These are phyloP conservation scores for Talaromyces verruculosus DNA, from an alignment of 2,329 filamentous ascomycete species.

Conservation along the genomic window DNA sequence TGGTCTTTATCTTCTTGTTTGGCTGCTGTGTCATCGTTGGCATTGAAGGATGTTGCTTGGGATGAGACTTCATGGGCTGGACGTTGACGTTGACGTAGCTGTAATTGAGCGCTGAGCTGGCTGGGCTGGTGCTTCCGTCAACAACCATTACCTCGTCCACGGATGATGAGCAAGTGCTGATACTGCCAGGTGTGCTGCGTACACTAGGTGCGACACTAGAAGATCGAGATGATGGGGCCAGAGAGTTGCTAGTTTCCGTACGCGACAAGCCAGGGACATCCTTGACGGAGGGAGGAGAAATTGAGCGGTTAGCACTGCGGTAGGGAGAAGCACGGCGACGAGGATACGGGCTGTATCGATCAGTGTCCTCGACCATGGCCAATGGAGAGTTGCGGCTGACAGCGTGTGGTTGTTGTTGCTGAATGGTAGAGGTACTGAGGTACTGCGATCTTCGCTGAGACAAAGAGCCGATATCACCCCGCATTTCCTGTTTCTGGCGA, in stretches of 20 bases:
- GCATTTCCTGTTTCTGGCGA: constrained; percentile 38
- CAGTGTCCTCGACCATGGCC: constrained; percentile 32
- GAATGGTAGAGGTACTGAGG: constrained; percentile 24
- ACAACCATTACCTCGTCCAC: constrained; percentile 38
- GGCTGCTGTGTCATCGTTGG: constrained; percentile 35
- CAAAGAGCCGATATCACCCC: constrained; percentile 27
- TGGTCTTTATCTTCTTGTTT: constrained; percentile 44
- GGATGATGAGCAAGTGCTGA: constrained; percentile 40
- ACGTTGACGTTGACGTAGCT: constrained; percentile 36
- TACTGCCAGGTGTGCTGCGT: constrained; percentile 45
- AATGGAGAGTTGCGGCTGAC: constrained; percentile 34
- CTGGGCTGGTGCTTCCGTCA: constrained; percentile 37
- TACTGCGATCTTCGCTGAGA: constrained; percentile 31
- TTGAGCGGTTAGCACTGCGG: constrained; percentile 37
- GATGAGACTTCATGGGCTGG: constrained; percentile 29
- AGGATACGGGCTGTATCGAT: constrained; percentile 41
- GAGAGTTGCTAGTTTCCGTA: constrained; percentile 41
- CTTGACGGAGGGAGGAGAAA: constrained; percentile 46
- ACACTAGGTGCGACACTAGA: constrained; percentile 47
- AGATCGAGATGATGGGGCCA: constrained; percentile 42
- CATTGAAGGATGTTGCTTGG: constrained; percentile 30
- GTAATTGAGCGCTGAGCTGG: constrained; percentile 32
- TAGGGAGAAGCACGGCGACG: constrained; percentile 37
- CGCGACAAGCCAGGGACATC: constrained; percentile 47
- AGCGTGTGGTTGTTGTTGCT: constrained; percentile 26